Evolutionary conservation across 768 basidiomycete genomes (phyloP), one percentile per base, ranked within the genome.

Genomic region (Kwoniella sp.): DNA sequence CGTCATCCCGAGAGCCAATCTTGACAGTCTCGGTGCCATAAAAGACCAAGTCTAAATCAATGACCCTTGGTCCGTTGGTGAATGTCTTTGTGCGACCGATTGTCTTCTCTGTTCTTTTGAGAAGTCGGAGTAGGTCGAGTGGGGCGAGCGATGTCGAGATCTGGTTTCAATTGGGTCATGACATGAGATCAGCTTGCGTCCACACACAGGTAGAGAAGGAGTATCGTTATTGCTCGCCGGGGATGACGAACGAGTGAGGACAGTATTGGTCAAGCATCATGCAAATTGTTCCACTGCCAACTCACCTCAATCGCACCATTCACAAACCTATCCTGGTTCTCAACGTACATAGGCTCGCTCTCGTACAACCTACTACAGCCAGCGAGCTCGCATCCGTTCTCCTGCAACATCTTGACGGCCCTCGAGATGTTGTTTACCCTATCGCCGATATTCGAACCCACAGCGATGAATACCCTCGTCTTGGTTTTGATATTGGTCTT

Each of bases 281-380:
- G 13, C 33, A 6, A 33, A 33, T 33, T 6, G 33, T 6, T 6
- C 7, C 33, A 33, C 33, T 33, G 36, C 15, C 12, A 49, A 63
- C 90, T 61, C 65, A 95, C 94, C 80, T 92, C 82, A 65, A 92
- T 90, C n/a, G 90, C 91, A 68, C 90, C 90, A 73, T 97, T 99
- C 63, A 90, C 85, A 80, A 97, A 98, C 36, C 83, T 81, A 13
- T 88, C 89, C 77, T 99, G 96, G 61, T 96, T 88, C 12, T 86
- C 86, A 47, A 95, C 89, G 77, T 99, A 98, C 96, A 99, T 98
- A 0, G 96, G 91, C 12, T 88, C 84, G 21, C 90, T 93, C 80
- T 97, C 90, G 76, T 97, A 98, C 82, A 97, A 76, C 80, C 92
- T 90, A 74, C 91, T 92, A 72, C 73, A 1, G 84, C 77, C 26